These are phyloP conservation scores for Tetrahymena borealis DNA, from an alignment of 73 alveolate species.

Conservation along the genomic window DNA sequence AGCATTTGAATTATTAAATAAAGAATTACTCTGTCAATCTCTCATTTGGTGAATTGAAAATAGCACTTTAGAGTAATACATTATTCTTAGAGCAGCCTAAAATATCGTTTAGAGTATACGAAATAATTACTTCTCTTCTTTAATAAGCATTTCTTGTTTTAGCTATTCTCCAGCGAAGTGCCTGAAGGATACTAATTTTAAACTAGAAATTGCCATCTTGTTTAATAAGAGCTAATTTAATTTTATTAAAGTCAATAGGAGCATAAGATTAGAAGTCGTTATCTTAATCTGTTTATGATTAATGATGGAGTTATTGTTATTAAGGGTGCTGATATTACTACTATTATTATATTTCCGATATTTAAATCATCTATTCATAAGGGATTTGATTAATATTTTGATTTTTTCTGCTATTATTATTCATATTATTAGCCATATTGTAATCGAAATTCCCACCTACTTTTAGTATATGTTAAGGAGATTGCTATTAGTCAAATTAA, in stretches of 20 bases:
- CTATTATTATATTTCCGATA: neutral
- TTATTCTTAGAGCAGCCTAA: slow-evolving; percentile 55
- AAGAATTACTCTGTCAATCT: neutral
- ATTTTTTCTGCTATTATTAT: neutral
- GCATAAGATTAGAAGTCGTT: slow-evolving; percentile 16
- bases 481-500: slow-evolving; percentile 7
- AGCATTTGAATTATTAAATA: neutral
- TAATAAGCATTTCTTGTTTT: slow-evolving; percentile 63
- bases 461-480: neutral
- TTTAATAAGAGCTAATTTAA: slow-evolving; percentile 41
- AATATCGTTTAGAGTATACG: slow-evolving; percentile 57
- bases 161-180: slow-evolving; percentile 73
- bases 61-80: slow-evolving; percentile 4
- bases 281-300: slow-evolving; percentile 1
- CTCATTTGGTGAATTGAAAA: slow-evolving; percentile 38
- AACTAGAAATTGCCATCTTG: slow-evolving; percentile 50
- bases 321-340: neutral
- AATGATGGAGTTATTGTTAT: neutral
- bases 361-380: neutral
- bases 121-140: slow-evolving; percentile 59
- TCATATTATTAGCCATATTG: neutral
- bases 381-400: too few relatives aligned
- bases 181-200: slow-evolving; percentile 65
- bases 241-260: slow-evolving; percentile 52
- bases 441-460: neutral